phyloP scores from a whole-genome alignment of 116 monocot genomes.

The Dioscorea cayenensis region DNA sequence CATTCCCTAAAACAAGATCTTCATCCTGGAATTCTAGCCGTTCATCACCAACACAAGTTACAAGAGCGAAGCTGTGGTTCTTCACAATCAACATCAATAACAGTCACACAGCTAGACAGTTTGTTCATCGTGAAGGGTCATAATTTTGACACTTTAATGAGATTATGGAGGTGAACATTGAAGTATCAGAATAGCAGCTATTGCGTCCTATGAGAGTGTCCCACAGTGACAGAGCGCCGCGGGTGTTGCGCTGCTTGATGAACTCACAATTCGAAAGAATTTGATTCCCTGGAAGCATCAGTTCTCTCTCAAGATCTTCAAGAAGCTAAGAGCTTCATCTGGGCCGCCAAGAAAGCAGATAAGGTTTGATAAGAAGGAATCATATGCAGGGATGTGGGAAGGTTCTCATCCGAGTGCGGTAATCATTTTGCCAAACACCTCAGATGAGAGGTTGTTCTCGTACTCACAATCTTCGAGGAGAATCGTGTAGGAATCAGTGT shows the following conservation, averaged over 20 bases:
- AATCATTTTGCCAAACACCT: constrained; percentile 54
- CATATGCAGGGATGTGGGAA: constrained; percentile 42
- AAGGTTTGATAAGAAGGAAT: constrained; percentile 48
- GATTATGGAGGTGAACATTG: constrained; percentile 52
- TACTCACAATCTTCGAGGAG: constrained; percentile 68
- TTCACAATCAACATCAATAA: no score
- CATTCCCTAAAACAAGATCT: no score
- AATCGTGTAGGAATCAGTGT: constrained; percentile 58
- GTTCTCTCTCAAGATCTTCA: constrained; percentile 19
- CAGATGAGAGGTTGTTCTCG: constrained; percentile 18
- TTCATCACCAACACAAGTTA: no score
- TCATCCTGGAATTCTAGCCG: no score
- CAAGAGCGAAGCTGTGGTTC: no score
- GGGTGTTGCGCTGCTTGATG: constrained; percentile 10
- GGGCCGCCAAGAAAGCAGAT: constrained; percentile 9
- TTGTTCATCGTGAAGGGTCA: no score
- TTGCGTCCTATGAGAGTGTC: constrained; percentile 27
- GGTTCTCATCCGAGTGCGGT: constrained; percentile 36
- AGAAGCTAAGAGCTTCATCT: constrained; percentile 24
- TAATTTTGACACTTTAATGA: constrained; percentile 25
- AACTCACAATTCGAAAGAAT: constrained; percentile 32
- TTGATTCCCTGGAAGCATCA: constrained; percentile 50
- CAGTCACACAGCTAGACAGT: no score
- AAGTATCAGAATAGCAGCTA: constrained; percentile 23
- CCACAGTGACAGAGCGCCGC: constrained; percentile 34